A percentile compares a stretch with the other conserved stretches of the same genome.
These are phyloP conservation scores for Sporothrix protearum DNA, from an alignment of 2,329 filamentous ascomycete species.

Conservation along the genomic window DNA sequence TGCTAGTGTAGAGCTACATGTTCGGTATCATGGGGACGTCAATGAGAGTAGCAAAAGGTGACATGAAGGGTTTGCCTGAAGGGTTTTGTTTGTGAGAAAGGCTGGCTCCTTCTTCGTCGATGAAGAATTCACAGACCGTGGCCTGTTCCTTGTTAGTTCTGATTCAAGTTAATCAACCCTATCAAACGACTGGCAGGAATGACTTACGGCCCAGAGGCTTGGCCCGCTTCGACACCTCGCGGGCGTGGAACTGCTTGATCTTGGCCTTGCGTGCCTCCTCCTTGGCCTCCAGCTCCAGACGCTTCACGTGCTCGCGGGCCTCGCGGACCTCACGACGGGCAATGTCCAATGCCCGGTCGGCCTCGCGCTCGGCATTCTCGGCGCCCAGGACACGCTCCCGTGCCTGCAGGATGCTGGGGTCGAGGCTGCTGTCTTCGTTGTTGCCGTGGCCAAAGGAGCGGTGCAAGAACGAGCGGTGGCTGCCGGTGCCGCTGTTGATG, in stretches of 20 bases:
- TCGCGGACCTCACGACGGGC: slow-evolving; percentile 56
- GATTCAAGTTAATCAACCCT: not conserved
- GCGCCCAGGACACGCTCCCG: slow-evolving; percentile 60
- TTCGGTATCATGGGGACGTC: not conserved
- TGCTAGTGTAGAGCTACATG: not conserved
- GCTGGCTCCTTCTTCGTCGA: not conserved
- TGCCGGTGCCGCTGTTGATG: slow-evolving; percentile 31
- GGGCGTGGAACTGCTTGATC: slow-evolving; percentile 65
- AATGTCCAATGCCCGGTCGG: slow-evolving; percentile 59
- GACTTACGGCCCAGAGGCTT: slow-evolving; percentile 61
- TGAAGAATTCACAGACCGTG: not conserved
- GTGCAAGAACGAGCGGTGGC: slow-evolving; percentile 41
- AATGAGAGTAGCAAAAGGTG: not conserved
- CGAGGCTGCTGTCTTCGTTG: slow-evolving; percentile 44
- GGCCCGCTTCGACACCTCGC: slow-evolving; percentile 63
- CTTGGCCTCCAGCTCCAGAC: slow-evolving; percentile 61
- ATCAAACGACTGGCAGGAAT: not conserved
- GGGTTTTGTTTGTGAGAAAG: not conserved
- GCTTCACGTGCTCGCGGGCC: slow-evolving; percentile 60
- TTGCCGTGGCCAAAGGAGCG: slow-evolving; percentile 45
- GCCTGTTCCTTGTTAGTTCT: not conserved
- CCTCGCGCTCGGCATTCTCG: slow-evolving; percentile 61
- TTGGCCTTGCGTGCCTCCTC: slow-evolving; percentile 63
- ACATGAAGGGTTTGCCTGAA: too few species aligned
- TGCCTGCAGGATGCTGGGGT: slow-evolving; percentile 60